Evolutionary conservation across 2,329 filamentous ascomycete species (phyloP).

Genomic region (Claviceps sp.): DNA sequence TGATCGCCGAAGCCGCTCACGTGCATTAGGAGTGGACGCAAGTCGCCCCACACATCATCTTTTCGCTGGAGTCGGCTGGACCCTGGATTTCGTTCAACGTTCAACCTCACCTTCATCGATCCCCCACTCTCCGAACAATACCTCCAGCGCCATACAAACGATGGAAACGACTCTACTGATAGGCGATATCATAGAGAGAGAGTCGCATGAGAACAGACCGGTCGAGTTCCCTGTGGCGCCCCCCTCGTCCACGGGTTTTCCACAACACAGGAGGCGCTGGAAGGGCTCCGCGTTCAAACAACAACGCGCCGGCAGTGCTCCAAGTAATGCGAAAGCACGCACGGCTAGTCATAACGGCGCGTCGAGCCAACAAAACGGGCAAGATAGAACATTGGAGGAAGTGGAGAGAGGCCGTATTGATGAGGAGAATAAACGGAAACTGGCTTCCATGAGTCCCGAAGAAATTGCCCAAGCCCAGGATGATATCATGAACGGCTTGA

Average conservation of each 20-base stretch:
- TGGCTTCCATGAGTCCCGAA: conserved; percentile 65
- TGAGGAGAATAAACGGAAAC: conserved; percentile 60
- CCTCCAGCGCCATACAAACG: background rate
- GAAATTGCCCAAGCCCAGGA: conserved; percentile 71
- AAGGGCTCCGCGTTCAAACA: conserved; percentile 70
- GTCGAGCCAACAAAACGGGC: background rate
- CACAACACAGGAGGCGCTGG: conserved; percentile 69
- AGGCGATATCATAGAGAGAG: conserved; percentile 69
- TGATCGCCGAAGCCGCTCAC: too few species aligned
- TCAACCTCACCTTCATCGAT: background rate
- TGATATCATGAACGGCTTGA: conserved; percentile 68
- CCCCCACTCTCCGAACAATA: background rate
- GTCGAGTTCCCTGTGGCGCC: conserved; percentile 41
- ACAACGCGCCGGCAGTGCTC: conserved; percentile 16
- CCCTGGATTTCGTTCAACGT: background rate
- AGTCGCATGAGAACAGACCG: conserved; percentile 43
- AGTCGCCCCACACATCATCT: too few species aligned
- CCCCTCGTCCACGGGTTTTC: conserved; percentile 55
- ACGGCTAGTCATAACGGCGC: background rate
- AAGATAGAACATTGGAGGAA: conserved; percentile 21
- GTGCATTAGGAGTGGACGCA: too few species aligned
- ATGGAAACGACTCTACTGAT: conserved; percentile 44
- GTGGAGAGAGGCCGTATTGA: conserved; percentile 64
- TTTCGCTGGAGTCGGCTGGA: too few species aligned
- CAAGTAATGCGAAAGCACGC: background rate